A percentile compares a stretch with the other conserved stretches of the same genome.
These are phyloP conservation scores for Arthrinium puccinioides DNA, from an alignment of 2,329 filamentous ascomycete species.

Conservation along the genomic window DNA sequence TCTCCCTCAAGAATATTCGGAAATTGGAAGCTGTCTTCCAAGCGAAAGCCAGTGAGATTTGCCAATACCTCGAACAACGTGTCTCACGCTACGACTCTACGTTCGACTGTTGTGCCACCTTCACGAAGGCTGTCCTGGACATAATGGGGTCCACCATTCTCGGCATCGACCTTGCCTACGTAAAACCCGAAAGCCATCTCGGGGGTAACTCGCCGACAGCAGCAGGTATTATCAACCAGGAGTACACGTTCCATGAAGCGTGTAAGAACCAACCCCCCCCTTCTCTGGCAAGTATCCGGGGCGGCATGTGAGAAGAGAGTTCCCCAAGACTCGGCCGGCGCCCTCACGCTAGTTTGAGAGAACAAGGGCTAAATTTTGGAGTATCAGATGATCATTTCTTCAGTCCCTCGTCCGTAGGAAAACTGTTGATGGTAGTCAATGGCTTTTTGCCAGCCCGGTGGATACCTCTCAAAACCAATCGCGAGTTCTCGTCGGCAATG, in stretches of 20 bases:
- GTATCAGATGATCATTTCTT: conserved; percentile 7
- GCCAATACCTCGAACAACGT: conserved; percentile 3
- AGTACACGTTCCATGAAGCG: conserved; percentile 7
- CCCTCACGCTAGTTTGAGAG: too few relatives aligned
- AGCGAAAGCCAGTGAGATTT: conserved; percentile 23
- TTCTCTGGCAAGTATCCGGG: too few relatives aligned
- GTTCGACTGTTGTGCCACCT: conserved; percentile 6
- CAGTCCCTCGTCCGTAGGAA: conserved; percentile 1
- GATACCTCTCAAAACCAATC: conserved; percentile 8
- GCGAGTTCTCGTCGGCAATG: conserved; percentile 6
- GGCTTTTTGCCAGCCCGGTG: conserved; percentile 9
- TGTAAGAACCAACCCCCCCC: too few relatives aligned
- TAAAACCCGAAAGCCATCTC: neutral
- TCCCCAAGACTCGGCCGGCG: too few relatives aligned
- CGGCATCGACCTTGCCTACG: conserved; percentile 6
- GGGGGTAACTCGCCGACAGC: neutral
- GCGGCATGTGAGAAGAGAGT: too few relatives aligned
- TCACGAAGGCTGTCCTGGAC: conserved; percentile 8
- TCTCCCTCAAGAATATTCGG: conserved; percentile 23
- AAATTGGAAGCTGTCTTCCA: conserved; percentile 26
- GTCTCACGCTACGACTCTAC: too few relatives aligned
- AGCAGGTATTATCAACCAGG: neutral
- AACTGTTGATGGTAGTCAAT: conserved; percentile 6
- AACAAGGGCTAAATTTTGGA: too few relatives aligned
- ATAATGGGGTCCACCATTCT: conserved; percentile 8